Base-by-base conservation (phyloP, 2,329 filamentous ascomycete genomes). In the Trichoderma breve region DNA sequence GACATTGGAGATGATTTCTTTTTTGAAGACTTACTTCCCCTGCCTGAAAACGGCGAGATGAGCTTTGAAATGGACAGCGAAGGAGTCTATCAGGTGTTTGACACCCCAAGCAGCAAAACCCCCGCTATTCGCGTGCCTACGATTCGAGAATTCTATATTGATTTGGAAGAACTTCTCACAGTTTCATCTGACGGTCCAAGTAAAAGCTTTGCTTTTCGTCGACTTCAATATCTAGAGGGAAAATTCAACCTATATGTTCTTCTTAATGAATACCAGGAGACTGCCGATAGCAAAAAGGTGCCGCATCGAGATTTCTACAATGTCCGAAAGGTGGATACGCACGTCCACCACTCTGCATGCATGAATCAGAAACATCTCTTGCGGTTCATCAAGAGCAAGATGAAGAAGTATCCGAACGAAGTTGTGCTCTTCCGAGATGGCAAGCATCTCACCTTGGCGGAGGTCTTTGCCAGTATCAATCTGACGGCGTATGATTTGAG, bases 351-450 rank as follows among this genome's bases (percentile, higher is more conserved):
- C 82, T 99, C 96, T 18, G 96, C 96, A 28, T 99, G 96, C 81
- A 99, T 99, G 96, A 99, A 99, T 80, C 96, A 99, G 82, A 99
- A 99, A 83, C 96, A 99, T 87, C 84, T 99, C 71, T 85, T 99
- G 73, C 93, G 96, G 68, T 99, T 99, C 83, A 99, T 99, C 85
- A 99, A 99, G 83, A 97, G 94, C 83, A 99, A 99, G 84, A 98
- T 99, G 94, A 98, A 98, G 87, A 99, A 97, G 82, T 96, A 89
- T 24, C 94, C 95, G 0, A 93, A 98, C 78, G 96, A 99, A 83
- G 90, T 96, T 36, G 96, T 99, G 6, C 88, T 99, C 61, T 97
- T 91, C 81, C 89, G 96, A 79, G 96, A 99, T 81, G 95, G 93
- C 73, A 97, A 95, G 81, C 90, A 97, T 81, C 86, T 99, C 76